Conservation (phyloP, 208 protist species). For the Acanthamoeba healyi region DNA sequence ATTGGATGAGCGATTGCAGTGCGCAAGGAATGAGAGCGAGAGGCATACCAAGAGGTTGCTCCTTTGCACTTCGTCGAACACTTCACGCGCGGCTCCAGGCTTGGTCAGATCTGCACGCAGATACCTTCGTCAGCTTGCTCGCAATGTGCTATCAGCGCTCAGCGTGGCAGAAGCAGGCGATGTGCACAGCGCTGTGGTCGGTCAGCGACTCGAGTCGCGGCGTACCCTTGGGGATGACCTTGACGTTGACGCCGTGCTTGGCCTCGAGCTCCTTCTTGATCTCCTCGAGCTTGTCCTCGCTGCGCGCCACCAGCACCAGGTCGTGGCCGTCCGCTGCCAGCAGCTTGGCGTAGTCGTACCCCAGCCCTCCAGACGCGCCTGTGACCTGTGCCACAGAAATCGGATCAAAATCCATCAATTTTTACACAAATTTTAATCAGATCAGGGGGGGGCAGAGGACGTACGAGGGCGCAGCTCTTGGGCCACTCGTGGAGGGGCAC, state of each 20-base stretch:
- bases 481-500: conserved; percentile 60
- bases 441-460: neutral
- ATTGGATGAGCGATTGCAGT: neutral
- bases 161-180: neutral
- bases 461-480: conserved; percentile 57
- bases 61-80: conserved; percentile 39
- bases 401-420: too few species aligned
- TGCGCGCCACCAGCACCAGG: conserved; percentile 56
- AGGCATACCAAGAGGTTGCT: neutral
- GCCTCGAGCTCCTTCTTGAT: conserved; percentile 38
- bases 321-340: conserved; percentile 61
- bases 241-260: conserved; percentile 8
- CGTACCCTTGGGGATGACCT: conserved; percentile 23
- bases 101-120: neutral
- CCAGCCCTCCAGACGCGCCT: conserved; percentile 25
- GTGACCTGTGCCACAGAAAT: too few species aligned
- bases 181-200: neutral
- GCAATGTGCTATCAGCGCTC: too few species aligned
- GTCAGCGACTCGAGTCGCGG: too few species aligned
- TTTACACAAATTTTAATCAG: too few species aligned
- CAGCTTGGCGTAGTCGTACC: conserved; percentile 63
- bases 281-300: conserved; percentile 6
- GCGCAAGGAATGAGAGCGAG: neutral
- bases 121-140: neutral
- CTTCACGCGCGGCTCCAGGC: conserved; percentile 10